These are phyloP conservation scores for Kodamaea sp. DNA, from an alignment of 1,139 yeast species.

Conservation along the genomic window DNA sequence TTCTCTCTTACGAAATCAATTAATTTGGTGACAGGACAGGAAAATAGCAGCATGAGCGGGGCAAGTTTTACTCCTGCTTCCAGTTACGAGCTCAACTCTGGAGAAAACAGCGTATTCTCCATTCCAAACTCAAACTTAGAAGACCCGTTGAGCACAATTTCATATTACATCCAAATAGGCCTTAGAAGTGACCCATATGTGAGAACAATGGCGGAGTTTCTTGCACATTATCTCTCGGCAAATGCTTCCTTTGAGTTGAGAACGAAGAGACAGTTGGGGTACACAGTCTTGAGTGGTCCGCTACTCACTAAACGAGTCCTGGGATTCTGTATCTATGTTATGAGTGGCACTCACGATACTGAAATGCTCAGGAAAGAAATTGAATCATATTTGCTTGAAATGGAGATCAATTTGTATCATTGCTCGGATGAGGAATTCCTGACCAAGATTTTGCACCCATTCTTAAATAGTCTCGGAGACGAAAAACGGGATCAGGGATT, in stretches of 20 bases:
- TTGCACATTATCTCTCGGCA: constrained; percentile 45
- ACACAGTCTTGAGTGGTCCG: constrained; percentile 53
- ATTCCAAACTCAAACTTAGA: constrained; percentile 27
- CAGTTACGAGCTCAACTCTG: constrained; percentile 36
- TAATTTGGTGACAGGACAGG: constrained; percentile 16
- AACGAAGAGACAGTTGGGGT: constrained; percentile 50
- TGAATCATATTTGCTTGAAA: constrained; percentile 44
- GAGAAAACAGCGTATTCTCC: constrained; percentile 32
- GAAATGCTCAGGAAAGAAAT: constrained; percentile 40
- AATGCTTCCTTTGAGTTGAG: constrained; percentile 49
- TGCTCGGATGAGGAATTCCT: constrained; percentile 35
- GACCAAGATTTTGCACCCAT: constrained; percentile 33
- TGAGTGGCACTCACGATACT: constrained; percentile 46
- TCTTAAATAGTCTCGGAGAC: constrained; percentile 24
- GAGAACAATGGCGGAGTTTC: constrained; percentile 42
- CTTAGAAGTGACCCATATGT: constrained; percentile 30
- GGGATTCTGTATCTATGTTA: constrained; percentile 58
- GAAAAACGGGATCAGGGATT: constrained; percentile 9
- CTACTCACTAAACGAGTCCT: constrained; percentile 49
- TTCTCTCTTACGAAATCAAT: constrained; percentile 16
- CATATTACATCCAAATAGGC: constrained; percentile 59
- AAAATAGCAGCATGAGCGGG: constrained; percentile 3
- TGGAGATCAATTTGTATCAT: constrained; percentile 28
- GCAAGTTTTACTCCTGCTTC: constrained; percentile 13
- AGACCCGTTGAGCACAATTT: constrained; percentile 53